These are phyloP conservation scores for Lagenidium giganteum DNA, from an alignment of 352 stramenopile species.

Conservation along the genomic window DNA sequence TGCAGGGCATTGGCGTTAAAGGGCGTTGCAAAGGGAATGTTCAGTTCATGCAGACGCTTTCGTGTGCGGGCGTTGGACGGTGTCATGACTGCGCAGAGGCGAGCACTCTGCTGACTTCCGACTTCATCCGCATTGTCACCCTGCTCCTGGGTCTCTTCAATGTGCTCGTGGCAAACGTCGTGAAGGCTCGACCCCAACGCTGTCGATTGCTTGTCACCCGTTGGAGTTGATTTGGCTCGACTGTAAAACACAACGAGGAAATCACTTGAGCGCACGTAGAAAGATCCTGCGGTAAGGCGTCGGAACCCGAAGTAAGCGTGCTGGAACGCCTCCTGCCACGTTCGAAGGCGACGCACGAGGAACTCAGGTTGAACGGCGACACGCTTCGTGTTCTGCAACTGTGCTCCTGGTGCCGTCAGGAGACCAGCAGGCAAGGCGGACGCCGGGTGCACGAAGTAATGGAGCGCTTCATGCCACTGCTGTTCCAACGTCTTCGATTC, in stretches of 20 bases:
- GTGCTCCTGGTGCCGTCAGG: slow-evolving; percentile 40
- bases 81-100: slow-evolving; percentile 52
- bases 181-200: no score
- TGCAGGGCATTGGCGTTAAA: slow-evolving; percentile 28
- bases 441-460: slow-evolving; percentile 66
- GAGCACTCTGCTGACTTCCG: neutral
- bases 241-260: slow-evolving; percentile 56
- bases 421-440: slow-evolving; percentile 41
- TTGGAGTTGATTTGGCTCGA: slow-evolving; percentile 9
- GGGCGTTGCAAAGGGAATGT: slow-evolving; percentile 47
- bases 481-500: slow-evolving; percentile 17
- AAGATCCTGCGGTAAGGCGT: neutral
- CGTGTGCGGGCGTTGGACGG: slow-evolving; percentile 58
- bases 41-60: slow-evolving; percentile 56
- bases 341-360: slow-evolving; percentile 42
- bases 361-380: no score
- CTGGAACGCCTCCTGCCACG: slow-evolving; percentile 69
- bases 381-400: slow-evolving; percentile 23
- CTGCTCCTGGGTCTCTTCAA: neutral
- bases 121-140: neutral
- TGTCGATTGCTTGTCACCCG: no score
- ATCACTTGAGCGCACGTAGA: slow-evolving; percentile 64
- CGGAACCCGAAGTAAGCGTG: slow-evolving; percentile 67
- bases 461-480: slow-evolving; percentile 57
- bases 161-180: slow-evolving; percentile 1